Base-by-base conservation (phyloP, 2,329 filamentous ascomycete genomes). In the Pseudogymnoascus sp. region DNA sequence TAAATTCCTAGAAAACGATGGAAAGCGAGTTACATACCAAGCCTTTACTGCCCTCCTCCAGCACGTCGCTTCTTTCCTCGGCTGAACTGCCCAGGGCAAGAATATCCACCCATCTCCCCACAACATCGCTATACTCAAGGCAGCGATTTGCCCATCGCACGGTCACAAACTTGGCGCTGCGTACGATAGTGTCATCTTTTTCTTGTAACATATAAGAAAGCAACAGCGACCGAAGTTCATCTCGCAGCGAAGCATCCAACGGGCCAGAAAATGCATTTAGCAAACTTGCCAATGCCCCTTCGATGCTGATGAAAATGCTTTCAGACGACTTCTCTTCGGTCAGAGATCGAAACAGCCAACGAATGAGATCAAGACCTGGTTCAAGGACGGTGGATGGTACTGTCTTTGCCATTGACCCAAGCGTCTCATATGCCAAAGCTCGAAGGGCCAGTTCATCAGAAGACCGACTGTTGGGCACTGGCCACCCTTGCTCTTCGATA, bases 101-200 rank as follows among this genome's bases (percentile, higher is more conserved):
- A 13, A 97, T 83, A 72, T 97, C 86, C 55, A 97, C 89, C 90
- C 91, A 97, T 58, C 94, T 84, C 27, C 86, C 94, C 37, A 87
- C 79, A 8, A 90, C 80, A 69, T 96, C 91, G 18, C 81, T 81
- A 68, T 91, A 97, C 0, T 88, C 84, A 4, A 99, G 78, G 69
- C 91, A 96, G 59, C 90, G 83, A 71, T 97, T 97, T 9, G 91
- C 90, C 80, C 93, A 97, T 63, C 94, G 89, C 6, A 94, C 87
- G 25, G 87, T 87, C 18, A 90, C 87, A 74, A 92, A 94, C 6
- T 90, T 85, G 35, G 89, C 88, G 69, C 88, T 92, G 67, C 88
- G 82, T n/a, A 86, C 77, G 13, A 82, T 77, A n/a, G 78, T 76
- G 1, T 72, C 69, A 5, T 76, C 75, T 13, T 82, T 79, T 0